These are phyloP conservation scores for Fusarium sp. DNA, from an alignment of 2,329 filamentous ascomycete species.

Conservation along the genomic window DNA sequence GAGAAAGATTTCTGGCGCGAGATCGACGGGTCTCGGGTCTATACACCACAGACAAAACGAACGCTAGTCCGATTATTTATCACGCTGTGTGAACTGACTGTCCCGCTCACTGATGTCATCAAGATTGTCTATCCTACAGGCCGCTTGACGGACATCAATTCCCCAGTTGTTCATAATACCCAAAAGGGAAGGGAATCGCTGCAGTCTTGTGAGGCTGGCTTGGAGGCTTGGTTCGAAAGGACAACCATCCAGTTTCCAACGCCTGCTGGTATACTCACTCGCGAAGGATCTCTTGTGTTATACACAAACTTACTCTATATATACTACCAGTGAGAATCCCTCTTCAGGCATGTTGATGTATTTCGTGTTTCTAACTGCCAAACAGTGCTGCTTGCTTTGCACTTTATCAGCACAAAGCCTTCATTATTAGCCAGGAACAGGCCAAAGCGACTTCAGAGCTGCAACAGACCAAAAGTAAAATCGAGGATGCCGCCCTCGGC, in stretches of 20 bases:
- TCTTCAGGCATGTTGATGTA: fast-evolving
- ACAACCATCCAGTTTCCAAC: background rate
- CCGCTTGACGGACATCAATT: background rate
- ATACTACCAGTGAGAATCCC: constrained; percentile 3
- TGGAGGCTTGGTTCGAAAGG: background rate
- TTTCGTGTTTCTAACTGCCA: background rate
- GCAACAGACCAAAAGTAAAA: background rate
- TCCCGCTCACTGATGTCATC: constrained; percentile 23
- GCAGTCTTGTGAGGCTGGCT: background rate
- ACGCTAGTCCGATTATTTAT: constrained; percentile 15
- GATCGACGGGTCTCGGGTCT: constrained; percentile 8
- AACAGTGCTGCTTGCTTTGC: constrained; percentile 20
- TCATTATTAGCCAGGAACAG: constrained; percentile 3
- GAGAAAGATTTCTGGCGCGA: constrained; percentile 14
- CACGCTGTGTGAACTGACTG: constrained; percentile 17
- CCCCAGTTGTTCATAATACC: background rate
- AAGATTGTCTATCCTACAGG: constrained; percentile 14
- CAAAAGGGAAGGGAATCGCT: background rate
- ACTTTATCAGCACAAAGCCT: constrained; percentile 17
- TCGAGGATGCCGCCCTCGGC: constrained; percentile 2
- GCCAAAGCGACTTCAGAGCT: background rate
- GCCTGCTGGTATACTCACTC: background rate
- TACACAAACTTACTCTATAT: background rate
- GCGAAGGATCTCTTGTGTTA: background rate
- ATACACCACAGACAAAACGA: constrained; percentile 5